These are phyloP conservation scores for Dianthus caryophyllus DNA, from an alignment of 148 eudicot species.

Conservation along the genomic window DNA sequence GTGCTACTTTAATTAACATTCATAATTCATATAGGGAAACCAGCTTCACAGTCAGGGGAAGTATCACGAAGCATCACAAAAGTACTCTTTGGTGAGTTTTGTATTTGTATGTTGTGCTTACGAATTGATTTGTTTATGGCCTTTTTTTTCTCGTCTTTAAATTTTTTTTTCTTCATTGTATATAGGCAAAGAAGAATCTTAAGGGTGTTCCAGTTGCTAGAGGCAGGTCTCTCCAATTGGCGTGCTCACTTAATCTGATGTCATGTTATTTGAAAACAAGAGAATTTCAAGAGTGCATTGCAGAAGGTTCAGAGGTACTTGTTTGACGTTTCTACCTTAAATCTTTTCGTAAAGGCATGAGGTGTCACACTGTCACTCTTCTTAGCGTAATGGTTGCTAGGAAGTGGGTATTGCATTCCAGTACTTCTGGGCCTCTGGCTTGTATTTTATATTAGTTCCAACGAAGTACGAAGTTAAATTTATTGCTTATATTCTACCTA, in stretches of 20 bases:
- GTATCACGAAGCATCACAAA: slow-evolving; percentile 65
- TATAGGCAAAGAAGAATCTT: slow-evolving; percentile 82
- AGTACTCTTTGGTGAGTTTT: slow-evolving; percentile 74
- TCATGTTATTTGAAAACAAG: slow-evolving; percentile 87
- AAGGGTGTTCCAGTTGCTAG: slow-evolving; percentile 55
- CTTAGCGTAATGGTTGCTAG: not conserved
- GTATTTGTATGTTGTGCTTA: slow-evolving; percentile 12
- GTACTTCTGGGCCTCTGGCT: no score
- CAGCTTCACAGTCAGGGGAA: slow-evolving; percentile 78
- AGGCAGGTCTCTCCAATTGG: slow-evolving; percentile 49
- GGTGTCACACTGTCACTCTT: not conserved
- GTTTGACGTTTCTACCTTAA: not conserved
- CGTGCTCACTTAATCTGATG: slow-evolving; percentile 95
- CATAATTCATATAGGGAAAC: slow-evolving; percentile 59
- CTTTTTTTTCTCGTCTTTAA: slow-evolving; percentile 6
- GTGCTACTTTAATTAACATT: slow-evolving; percentile 4
- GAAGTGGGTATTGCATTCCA: no score
- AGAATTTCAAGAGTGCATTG: slow-evolving; percentile 69
- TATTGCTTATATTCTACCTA: not conserved
- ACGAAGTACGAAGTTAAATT: no score
- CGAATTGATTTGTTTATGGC: not conserved
- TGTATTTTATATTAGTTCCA: no score
- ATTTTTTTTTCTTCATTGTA: slow-evolving; percentile 6
- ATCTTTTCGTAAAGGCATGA: not conserved
- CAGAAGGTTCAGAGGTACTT: slow-evolving; percentile 89